Evolutionary conservation across 1,284 basidiomycete species (phyloP).

Genomic region (Irpex lacteus): DNA sequence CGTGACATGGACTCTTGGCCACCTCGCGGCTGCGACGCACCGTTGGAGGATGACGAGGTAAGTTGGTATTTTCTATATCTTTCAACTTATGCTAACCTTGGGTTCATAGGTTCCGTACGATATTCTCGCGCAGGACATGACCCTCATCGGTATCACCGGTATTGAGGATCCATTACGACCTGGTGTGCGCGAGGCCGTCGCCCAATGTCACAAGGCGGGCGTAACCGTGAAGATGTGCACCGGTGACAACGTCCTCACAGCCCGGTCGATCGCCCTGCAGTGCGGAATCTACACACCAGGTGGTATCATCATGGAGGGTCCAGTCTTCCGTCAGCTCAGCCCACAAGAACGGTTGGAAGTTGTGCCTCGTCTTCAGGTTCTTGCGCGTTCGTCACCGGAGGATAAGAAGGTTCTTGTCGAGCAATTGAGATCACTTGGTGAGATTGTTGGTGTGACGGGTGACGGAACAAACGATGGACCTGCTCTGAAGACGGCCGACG

Average conservation of each 20-base stretch:
- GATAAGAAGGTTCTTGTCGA: slow-evolving; percentile 96
- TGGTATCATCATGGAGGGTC: slow-evolving; percentile 97
- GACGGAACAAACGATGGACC: slow-evolving; percentile 99
- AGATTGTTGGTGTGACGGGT: slow-evolving; percentile 96
- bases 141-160: slow-evolving; percentile 85
- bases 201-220: slow-evolving; percentile 84
- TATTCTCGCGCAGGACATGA: slow-evolving; percentile 70
- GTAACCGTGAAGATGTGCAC: slow-evolving; percentile 99
- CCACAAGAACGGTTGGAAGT: slow-evolving; percentile 59
- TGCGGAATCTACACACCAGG: slow-evolving; percentile 93
- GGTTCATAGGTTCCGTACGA: slow-evolving; percentile 63
- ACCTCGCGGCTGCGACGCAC: slow-evolving; percentile 45
- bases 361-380: slow-evolving; percentile 70
- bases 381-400: slow-evolving; percentile 95
- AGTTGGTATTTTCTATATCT: too few relatives aligned
- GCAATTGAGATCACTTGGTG: slow-evolving; percentile 83
- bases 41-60: slow-evolving; percentile 53
- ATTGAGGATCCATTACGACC: slow-evolving; percentile 95
- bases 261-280: slow-evolving; percentile 90
- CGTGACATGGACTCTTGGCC: slow-evolving; percentile 89
- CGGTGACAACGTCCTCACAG: slow-evolving; percentile 94
- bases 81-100: too few relatives aligned
- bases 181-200: slow-evolving; percentile 87
- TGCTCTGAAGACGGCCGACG: slow-evolving; percentile 91
- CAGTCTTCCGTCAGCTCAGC: slow-evolving; percentile 64